These are phyloP conservation scores for Xylaria grammica DNA, from an alignment of 495 filamentous ascomycete genomes.

Conservation along the genomic window DNA sequence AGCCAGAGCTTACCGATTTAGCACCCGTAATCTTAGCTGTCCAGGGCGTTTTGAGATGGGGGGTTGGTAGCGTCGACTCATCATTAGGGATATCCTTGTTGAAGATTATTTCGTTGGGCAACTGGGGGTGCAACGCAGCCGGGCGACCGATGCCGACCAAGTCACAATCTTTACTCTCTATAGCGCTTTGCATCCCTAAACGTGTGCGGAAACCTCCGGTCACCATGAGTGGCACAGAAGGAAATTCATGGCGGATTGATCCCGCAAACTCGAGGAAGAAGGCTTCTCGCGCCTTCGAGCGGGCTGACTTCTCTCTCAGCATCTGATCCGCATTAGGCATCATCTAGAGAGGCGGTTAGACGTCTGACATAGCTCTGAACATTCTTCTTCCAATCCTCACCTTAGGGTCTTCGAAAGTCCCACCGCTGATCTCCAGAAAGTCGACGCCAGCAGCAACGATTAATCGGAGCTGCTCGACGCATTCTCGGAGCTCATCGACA, in stretches of 20 bases:
- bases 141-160: neutral
- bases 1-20: too few relatives aligned
- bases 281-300: constrained; percentile 60
- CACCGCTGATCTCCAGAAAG: constrained; percentile 3
- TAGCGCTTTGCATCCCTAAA: neutral
- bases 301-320: constrained; percentile 42
- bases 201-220: constrained; percentile 1
- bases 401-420: neutral
- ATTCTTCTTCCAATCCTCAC: neutral
- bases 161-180: neutral
- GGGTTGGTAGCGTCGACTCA: too few relatives aligned
- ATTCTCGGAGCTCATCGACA: neutral
- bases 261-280: constrained; percentile 66
- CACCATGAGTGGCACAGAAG: constrained; percentile 21
- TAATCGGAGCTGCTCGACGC: neutral
- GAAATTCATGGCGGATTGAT: constrained; percentile 50
- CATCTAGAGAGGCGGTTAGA: constrained; percentile 22
- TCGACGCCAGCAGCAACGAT: neutral
- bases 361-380: neutral
- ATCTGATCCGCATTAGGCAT: constrained; percentile 21
- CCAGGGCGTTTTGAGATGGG: too few relatives aligned
- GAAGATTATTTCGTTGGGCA: too few relatives aligned
- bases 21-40: too few relatives aligned
- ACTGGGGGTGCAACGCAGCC: too few relatives aligned
- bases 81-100: too few relatives aligned